Conservation (phyloP, 2,329 filamentous ascomycete genomes). For the Aspergillus carbonarius region DNA sequence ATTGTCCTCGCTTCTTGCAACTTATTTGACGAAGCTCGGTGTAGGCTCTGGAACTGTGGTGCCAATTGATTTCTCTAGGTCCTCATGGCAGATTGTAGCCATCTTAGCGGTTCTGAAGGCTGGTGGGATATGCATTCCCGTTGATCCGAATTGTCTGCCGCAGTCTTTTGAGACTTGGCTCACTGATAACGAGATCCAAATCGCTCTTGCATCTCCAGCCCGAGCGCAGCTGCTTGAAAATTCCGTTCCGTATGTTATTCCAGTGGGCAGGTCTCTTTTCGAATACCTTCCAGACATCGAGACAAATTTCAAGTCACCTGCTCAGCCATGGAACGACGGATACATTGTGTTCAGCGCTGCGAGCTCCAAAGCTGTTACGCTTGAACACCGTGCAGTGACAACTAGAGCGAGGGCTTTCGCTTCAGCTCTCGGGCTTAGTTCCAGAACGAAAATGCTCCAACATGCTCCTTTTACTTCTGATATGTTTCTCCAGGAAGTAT, state of each 20-base stretch:
- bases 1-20: constrained; percentile 33
- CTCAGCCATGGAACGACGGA: constrained; percentile 21
- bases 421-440: constrained; percentile 20
- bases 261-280: constrained; percentile 35
- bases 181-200: constrained; percentile 38
- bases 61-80: constrained; percentile 30
- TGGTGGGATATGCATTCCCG: constrained; percentile 33
- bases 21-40: constrained; percentile 30
- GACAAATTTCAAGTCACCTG: constrained; percentile 3
- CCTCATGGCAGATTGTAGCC: constrained; percentile 30
- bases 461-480: constrained; percentile 50
- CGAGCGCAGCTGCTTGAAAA: constrained; percentile 43
- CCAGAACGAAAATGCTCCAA: constrained; percentile 36
- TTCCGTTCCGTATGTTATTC: constrained; percentile 41
- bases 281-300: constrained; percentile 29
- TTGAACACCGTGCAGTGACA: constrained; percentile 36
- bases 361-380: constrained; percentile 35
- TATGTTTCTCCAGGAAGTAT: constrained; percentile 42
- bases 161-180: constrained; percentile 39
- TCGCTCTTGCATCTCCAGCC: constrained; percentile 41
- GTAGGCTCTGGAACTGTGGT: constrained; percentile 28
- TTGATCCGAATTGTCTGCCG: constrained; percentile 36
- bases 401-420: constrained; percentile 31
- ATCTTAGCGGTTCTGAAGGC: constrained; percentile 32
- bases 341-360: constrained; percentile 39